Evolutionary conservation across 2,329 filamentous ascomycete species (phyloP), one percentile per base, ranked within the genome.

Genomic region (Lasiodiplodia hormozganensis): DNA sequence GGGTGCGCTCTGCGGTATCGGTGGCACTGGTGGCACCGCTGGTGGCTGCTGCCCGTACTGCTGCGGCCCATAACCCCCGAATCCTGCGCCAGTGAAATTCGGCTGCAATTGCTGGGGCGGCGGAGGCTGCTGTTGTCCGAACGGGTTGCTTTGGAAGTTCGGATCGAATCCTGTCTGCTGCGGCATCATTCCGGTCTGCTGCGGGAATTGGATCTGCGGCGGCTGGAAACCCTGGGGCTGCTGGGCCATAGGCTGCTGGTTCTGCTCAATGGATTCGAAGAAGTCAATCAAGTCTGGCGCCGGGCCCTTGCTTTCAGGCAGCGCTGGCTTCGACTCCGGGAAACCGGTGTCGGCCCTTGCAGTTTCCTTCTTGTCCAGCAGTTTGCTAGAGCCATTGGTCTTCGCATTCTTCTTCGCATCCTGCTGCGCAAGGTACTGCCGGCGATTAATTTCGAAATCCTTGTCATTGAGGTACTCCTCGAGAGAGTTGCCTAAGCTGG

Each of bases 391-490:
- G 10, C 78, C 74, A 58, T 79, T 81, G 11, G 77, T 73, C 70
- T 82, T 81, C 25, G 82, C 82, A 36, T 80, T 82, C 74, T 84
- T 87, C 76, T 89, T 90, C 16, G 90, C 92, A 68, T 95, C 91
- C 76, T 95, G 91, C 76, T 97, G 93, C 1, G 93, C 92, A 62
- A 98, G 82, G 76, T 97, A 99, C 77, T 99, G 96, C 73, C 94
- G 86, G 70, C 96, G 88, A 74, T 98, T 96, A 68, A 94, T 87
- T 74, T 99, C 96, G 75, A 99, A 99, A 78, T 99, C 96, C 3
- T 93, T 90, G 75, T 99, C 96, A 71, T 94, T 90, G 56, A 99
- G 84, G 76, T 99, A 98, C 73, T 99, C 96, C 78, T 98, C 94
- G 31, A 99, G 86, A 68, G 97, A 93, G 31, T 90, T 90, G 18